These are phyloP conservation scores for Botryobasidium botryosum DNA, from an alignment of 768 basidiomycete genomes.

Conservation along the genomic window DNA sequence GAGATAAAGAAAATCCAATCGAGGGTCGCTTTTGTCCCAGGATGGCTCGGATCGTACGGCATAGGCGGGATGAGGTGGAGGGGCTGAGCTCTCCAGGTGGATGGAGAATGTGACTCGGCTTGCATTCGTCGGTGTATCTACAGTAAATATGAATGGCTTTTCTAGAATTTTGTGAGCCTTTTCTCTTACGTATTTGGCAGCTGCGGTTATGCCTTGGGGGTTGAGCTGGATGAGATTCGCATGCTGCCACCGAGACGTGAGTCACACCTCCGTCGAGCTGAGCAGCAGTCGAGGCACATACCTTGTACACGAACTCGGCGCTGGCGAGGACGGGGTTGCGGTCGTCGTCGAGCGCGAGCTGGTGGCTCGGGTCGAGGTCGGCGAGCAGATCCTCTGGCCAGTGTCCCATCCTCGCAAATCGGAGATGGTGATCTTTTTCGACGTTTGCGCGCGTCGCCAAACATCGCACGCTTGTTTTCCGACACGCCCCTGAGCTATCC, in stretches of 20 bases:
- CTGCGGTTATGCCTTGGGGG: slow-evolving; percentile 40
- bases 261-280: too few relatives aligned
- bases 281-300: too few relatives aligned
- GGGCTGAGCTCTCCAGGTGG: slow-evolving; percentile 63
- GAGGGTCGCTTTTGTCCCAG: slow-evolving; percentile 39
- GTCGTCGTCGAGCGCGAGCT: too few relatives aligned
- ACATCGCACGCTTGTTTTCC: too few relatives aligned
- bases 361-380: too few relatives aligned
- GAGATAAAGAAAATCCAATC: slow-evolving; percentile 86
- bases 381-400: too few relatives aligned
- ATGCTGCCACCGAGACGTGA: slow-evolving; percentile 25
- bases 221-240: slow-evolving; percentile 44
- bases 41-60: slow-evolving; percentile 34
- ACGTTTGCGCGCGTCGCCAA: too few relatives aligned
- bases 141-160: slow-evolving; percentile 5
- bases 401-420: too few relatives aligned
- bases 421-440: too few relatives aligned
- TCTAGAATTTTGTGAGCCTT: slow-evolving; percentile 14
- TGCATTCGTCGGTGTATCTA: slow-evolving; percentile 47
- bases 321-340: neutral
- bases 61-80: slow-evolving; percentile 60
- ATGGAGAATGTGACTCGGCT: slow-evolving; percentile 53
- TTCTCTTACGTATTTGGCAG: slow-evolving; percentile 43
- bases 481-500: too few relatives aligned
- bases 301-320: neutral